These are phyloP conservation scores for Daldinia loculata DNA, from an alignment of 495 filamentous ascomycete genomes.

Conservation along the genomic window DNA sequence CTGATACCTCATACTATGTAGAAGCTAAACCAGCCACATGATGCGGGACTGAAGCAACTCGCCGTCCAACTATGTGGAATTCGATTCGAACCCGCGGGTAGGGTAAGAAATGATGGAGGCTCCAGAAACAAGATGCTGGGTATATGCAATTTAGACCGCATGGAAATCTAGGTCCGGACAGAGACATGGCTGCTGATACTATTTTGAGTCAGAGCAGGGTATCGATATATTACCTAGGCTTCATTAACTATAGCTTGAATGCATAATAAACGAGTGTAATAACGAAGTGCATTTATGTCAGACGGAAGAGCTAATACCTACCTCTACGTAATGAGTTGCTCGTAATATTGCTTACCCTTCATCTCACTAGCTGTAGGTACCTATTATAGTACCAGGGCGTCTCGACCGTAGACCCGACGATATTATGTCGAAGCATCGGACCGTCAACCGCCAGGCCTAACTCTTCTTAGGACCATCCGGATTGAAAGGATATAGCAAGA, in stretches of 20 bases:
- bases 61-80: slow-evolving; percentile 17
- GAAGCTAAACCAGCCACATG: slow-evolving; percentile 30
- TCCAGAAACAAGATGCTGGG: slow-evolving; percentile 29
- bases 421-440: slow-evolving; percentile 6
- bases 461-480: neutral
- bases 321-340: neutral
- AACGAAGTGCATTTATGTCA: neutral
- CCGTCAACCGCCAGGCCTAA: slow-evolving; percentile 16
- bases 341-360: neutral
- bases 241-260: neutral
- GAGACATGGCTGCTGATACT: slow-evolving; percentile 39
- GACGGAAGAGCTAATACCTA: neutral
- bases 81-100: slow-evolving; percentile 11
- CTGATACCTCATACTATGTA: no score
- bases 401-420: neutral
- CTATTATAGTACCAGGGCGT: neutral
- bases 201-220: slow-evolving; percentile 46
- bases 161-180: slow-evolving; percentile 39
- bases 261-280: neutral
- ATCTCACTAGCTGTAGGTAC: neutral
- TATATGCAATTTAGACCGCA: slow-evolving; percentile 19
- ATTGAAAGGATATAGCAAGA: neutral
- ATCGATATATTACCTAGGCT: neutral
- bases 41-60: slow-evolving; percentile 30
- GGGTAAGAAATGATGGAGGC: slow-evolving; percentile 28